These are phyloP conservation scores for Xylariaceae sp. DNA, from an alignment of 2,329 filamentous ascomycete species.

Conservation along the genomic window DNA sequence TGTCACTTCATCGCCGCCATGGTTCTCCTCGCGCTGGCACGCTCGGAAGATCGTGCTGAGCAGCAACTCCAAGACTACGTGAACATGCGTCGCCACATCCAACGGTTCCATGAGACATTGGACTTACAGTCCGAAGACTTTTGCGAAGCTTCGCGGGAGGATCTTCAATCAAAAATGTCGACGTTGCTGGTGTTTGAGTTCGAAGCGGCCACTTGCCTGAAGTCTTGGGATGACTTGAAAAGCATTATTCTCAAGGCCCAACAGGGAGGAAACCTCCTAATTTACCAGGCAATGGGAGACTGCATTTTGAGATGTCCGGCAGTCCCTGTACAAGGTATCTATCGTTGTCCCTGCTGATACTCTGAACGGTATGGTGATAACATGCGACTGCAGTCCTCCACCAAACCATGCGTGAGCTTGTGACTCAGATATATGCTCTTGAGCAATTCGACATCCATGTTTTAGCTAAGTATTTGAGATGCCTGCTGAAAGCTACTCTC, in stretches of 20 bases:
- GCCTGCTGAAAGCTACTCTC: slow-evolving; percentile 65
- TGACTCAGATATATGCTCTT: slow-evolving; percentile 60
- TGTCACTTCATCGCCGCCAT: slow-evolving; percentile 64
- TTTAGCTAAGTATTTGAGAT: slow-evolving; percentile 72
- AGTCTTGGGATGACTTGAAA: slow-evolving; percentile 61
- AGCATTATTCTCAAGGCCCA: slow-evolving; percentile 51
- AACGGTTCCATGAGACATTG: slow-evolving; percentile 48
- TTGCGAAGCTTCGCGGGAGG: slow-evolving; percentile 40
- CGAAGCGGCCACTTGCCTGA: slow-evolving; percentile 63
- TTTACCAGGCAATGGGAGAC: slow-evolving; percentile 62
- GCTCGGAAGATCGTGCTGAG: slow-evolving; percentile 45
- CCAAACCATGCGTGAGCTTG: slow-evolving; percentile 56
- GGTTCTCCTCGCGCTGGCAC: slow-evolving; percentile 46
- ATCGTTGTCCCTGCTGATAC: background rate
- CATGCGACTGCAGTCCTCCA: slow-evolving; percentile 41
- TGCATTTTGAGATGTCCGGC: slow-evolving; percentile 49
- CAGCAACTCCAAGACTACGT: slow-evolving; percentile 56
- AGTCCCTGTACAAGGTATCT: slow-evolving; percentile 46
- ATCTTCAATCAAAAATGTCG: slow-evolving; percentile 57
- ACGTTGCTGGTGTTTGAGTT: slow-evolving; percentile 72
- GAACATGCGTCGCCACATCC: slow-evolving; percentile 53
- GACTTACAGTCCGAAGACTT: slow-evolving; percentile 36
- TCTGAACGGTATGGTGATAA: background rate
- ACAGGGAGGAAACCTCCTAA: slow-evolving; percentile 37
- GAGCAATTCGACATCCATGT: slow-evolving; percentile 51